Percentiles rank a stretch among this genome's conserved stretches.
These are phyloP conservation scores for Phaseolus lunatus DNA, from an alignment of 306 rosid genomes.

Conservation along the genomic window DNA sequence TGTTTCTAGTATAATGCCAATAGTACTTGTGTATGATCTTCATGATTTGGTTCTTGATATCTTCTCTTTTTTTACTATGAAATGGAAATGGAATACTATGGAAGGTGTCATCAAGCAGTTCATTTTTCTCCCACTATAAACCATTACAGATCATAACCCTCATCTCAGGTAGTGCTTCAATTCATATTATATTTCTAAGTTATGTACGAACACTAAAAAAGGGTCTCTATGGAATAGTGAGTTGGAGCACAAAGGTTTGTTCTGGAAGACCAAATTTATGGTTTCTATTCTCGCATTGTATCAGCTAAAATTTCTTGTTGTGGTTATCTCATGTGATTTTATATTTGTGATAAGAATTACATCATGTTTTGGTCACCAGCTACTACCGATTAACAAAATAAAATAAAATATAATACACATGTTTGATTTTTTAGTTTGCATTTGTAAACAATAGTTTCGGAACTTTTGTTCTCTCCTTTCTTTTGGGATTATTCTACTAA, in stretches of 20 bases:
- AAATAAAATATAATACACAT: not conserved
- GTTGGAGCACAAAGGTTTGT: conserved; percentile 57
- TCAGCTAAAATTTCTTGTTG: not conserved
- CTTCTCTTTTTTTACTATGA: conserved; percentile 26
- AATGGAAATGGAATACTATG: conserved; percentile 34
- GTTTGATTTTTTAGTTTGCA: not conserved
- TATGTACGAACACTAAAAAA: not conserved
- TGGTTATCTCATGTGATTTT: not conserved
- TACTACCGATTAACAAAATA: not conserved
- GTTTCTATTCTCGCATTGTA: not conserved
- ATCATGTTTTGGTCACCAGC: conserved; percentile 7
- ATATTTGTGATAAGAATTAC: not conserved
- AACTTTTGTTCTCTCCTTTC: not conserved
- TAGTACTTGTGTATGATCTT: not conserved
- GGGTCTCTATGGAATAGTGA: conserved; percentile 50
- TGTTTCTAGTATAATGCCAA: conserved; percentile 23
- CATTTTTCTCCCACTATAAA: conserved; percentile 20
- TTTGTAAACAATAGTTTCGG: not conserved
- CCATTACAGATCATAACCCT: not conserved
- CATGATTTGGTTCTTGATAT: conserved; percentile 32
- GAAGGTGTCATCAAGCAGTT: conserved; percentile 39
- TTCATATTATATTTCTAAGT: conserved; percentile 7
- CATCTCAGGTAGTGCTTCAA: conserved; percentile 41
- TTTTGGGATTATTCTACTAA: not conserved
- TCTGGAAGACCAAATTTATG: conserved; percentile 35